Evolutionary conservation across 2,329 filamentous ascomycete species (phyloP).

Genomic region (Thelonectria blattea): DNA sequence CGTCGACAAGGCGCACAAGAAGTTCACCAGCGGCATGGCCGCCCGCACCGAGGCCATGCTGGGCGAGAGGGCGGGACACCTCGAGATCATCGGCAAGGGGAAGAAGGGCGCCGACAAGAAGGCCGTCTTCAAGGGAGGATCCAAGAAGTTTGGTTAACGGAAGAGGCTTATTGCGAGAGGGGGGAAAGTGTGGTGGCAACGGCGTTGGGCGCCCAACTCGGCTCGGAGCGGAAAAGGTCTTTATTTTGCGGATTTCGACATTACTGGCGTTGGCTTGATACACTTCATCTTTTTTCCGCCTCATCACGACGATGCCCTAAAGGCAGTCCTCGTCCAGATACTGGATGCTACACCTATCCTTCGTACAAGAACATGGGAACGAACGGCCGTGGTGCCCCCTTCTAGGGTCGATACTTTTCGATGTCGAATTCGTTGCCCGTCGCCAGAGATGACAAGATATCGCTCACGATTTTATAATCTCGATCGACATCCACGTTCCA

Average conservation of each 20-base stretch:
- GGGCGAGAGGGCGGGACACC: slow-evolving; percentile 63
- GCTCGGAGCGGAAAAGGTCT: background rate
- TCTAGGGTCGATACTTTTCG: slow-evolving; percentile 14
- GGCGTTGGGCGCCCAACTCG: slow-evolving; percentile 1
- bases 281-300: background rate
- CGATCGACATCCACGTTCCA: slow-evolving; percentile 76
- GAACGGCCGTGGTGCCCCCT: background rate
- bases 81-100: slow-evolving; percentile 64
- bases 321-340: background rate
- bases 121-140: slow-evolving; percentile 54
- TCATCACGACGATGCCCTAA: background rate
- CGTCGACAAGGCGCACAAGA: slow-evolving; percentile 60
- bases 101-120: slow-evolving; percentile 53
- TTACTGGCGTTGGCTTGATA: slow-evolving; percentile 14
- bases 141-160: slow-evolving; percentile 61
- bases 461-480: slow-evolving; percentile 69
- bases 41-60: slow-evolving; percentile 63
- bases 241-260: background rate
- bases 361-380: background rate
- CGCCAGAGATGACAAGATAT: slow-evolving; percentile 63
- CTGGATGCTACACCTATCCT: background rate
- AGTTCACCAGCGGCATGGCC: slow-evolving; percentile 61
- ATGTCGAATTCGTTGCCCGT: slow-evolving; percentile 40
- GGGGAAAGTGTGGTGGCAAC: background rate
- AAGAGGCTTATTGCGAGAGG: background rate